Percentiles rank a stretch among this genome's conserved stretches.
Evolutionary conservation across 2,329 filamentous ascomycete species (phyloP).

Genomic region (Diaporthe sp.): DNA sequence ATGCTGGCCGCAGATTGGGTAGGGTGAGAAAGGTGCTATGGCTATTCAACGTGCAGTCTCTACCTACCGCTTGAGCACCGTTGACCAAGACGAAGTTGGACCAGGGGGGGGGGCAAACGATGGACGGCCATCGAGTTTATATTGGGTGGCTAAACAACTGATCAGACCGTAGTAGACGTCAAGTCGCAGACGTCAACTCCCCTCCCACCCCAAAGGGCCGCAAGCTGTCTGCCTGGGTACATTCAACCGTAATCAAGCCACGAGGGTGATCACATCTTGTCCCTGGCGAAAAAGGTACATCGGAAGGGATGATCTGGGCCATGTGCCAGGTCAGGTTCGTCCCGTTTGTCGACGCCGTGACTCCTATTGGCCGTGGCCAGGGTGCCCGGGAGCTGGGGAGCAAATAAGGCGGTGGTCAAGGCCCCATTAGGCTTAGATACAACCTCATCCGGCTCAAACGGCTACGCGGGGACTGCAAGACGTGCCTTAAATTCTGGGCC

Average conservation of each 20-base stretch:
- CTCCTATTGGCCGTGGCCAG: slow-evolving; percentile 2
- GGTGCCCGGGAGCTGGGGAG: background rate
- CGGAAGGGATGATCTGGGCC: slow-evolving; percentile 12
- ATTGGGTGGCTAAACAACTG: background rate
- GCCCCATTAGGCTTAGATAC: slow-evolving; percentile 38
- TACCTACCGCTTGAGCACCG: background rate
- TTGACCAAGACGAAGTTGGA: background rate
- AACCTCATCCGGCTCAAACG: slow-evolving; percentile 2
- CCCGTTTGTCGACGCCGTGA: background rate
- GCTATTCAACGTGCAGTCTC: background rate
- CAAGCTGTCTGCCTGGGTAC: background rate
- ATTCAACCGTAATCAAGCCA: slow-evolving; percentile 22
- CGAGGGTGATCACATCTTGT: background rate
- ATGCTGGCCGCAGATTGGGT: background rate
- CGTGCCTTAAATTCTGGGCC: background rate
- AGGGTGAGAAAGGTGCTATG: background rate
- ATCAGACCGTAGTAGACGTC: background rate
- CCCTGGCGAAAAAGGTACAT: background rate
- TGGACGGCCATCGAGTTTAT: background rate
- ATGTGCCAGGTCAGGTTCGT: slow-evolving; percentile 19
- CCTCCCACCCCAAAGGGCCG: background rate
- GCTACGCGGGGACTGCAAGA: slow-evolving; percentile 6
- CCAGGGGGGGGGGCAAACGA: background rate
- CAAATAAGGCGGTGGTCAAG: slow-evolving; percentile 26
- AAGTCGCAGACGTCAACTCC: background rate